A percentile compares a stretch with the other conserved stretches of the same genome.
phyloP scores from a whole-genome alignment of 2,329 filamentous ascomycete genomes.

The Didymella keratinophila region DNA sequence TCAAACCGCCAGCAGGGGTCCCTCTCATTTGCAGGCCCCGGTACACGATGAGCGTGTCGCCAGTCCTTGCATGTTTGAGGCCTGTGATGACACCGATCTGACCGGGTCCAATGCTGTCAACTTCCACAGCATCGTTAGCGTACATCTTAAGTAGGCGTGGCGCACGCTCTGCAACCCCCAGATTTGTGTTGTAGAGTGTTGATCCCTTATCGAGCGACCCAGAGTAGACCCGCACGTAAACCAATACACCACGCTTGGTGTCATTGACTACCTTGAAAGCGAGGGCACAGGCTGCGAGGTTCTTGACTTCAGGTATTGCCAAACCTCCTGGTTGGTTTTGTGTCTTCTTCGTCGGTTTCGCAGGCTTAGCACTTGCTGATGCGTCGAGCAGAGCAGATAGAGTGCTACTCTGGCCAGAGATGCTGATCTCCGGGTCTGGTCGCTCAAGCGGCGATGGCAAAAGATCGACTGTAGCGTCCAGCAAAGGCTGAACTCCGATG shows the following conservation, averaged over 20 bases:
- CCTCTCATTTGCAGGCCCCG: constrained; percentile 66
- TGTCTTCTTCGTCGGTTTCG: constrained; percentile 27
- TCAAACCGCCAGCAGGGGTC: constrained; percentile 72
- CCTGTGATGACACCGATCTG: constrained; percentile 95
- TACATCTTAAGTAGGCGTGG: constrained; percentile 88
- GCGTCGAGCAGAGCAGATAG: constrained; percentile 58
- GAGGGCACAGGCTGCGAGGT: constrained; percentile 73
- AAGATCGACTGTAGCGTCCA: constrained; percentile 88
- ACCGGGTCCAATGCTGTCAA: constrained; percentile 79
- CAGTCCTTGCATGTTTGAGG: constrained; percentile 88
- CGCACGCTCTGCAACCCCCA: constrained; percentile 79
- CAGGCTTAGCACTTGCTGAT: constrained; percentile 33
- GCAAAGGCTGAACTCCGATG: constrained; percentile 88
- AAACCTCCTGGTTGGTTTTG: constrained; percentile 22
- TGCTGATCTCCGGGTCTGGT: constrained; percentile 78
- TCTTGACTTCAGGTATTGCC: constrained; percentile 56
- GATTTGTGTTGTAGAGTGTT: constrained; percentile 85
- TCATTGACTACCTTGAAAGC: constrained; percentile 96
- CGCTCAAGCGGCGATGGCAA: constrained; percentile 83
- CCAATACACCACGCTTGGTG: constrained; percentile 81
- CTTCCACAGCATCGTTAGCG: constrained; percentile 84
- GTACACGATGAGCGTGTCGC: constrained; percentile 86
- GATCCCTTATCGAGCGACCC: constrained; percentile 78
- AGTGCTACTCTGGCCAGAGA: constrained; percentile 65
- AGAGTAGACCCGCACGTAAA: constrained; percentile 91